Evolutionary conservation across 2,329 filamentous ascomycete genomes (phyloP), one percentile per base, ranked within the genome.

Genomic region (Chaetomiaceae sp.): DNA sequence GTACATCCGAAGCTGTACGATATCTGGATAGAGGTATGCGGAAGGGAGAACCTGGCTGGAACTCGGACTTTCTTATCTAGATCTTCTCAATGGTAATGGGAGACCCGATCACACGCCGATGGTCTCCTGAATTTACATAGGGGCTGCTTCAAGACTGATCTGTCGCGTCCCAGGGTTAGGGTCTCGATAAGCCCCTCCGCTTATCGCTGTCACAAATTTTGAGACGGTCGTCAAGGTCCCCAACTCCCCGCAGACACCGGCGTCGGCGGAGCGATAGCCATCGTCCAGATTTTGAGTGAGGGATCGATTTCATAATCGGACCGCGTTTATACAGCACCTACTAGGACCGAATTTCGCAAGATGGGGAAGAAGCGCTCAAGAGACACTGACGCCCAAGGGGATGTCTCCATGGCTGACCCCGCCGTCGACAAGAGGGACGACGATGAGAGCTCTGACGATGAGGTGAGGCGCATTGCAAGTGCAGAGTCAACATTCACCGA

Each of bases 381-480:
- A 67, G 68, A 71, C 19, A 63, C 62, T 34, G 68, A 67, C 45
- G 64, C 59, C 39, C 64, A 65, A 54, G 51, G 59, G 23, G 59
- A 61, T 27, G 44, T 58, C 46, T 20, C 53, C 53, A 50, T 61
- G 56, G 31, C 33, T 25, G 61, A 63, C 36, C 55, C 65, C 39
- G 55, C 62, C 19, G 59, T 60, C 40, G 63, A 68, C 42, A 66
- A 63, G 55, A 69, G 70, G 62, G 71, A 73, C 48, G 72, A 76
- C 56, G 76, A 76, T 54, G 58, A 69, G 45, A 74, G 72, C 66
- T 79, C 77, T 15, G 79, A 81, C 58, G 80, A 81, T 64, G 80
- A 50, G 42, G 56, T 59, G 45, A 50, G 34, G 23, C 23, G 61
- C 34, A 23, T 27, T 36, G n/a, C 55, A 61, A 51, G 67, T 15